Evolutionary conservation across 257 asterid species (phyloP), one percentile per base, ranked within the genome.

Genomic region (Fraxinus pennsylvanica): DNA sequence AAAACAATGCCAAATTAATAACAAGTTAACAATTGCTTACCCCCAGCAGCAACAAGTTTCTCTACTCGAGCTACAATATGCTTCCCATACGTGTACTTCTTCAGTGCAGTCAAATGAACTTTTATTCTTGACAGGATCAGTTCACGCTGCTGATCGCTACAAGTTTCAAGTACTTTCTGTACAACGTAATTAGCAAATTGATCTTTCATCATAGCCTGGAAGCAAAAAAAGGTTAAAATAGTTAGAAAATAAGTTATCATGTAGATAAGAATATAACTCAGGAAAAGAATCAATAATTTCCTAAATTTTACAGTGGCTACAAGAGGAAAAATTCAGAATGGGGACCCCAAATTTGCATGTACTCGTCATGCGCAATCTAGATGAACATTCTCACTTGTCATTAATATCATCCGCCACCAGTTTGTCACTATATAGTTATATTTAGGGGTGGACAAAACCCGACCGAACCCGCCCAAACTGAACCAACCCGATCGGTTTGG

Each of bases 141-240:
- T 76, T 91, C 96, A 21, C 96, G 92, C 76, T 89, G 87, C 86
- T 88, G 94, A 83, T 91, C 33, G 33, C 33, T 32, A 32, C 33
- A 32, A 32, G 33, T 32, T 32, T 91, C 96, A 22, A 91, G 88
- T 38, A 91, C 96, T 83, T 91, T 91, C 86, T 91, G 96, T 80
- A 91, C 94, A 41, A 91, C 96, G 5, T 91, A 91, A 69, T 91
- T 91, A 30, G 94, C 96, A 74, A 91, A 91, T 45, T 91, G 96
- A 68, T 91, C 96, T 80, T 91, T 91, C 96, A 91, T 91, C 96
- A 91, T 91, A 35, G 96, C 96, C 96, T 90, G 90, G 73, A 77
- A 78, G 35, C 67, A 70, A 50, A 41, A 67, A 50, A 67, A 72
- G 38, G 71, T 72, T 4, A 35, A 35, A 35, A 43, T 27, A 43